Base-by-base conservation (phyloP, 2,329 filamentous ascomycete species). In the Fusarium sterilihyphosum region DNA sequence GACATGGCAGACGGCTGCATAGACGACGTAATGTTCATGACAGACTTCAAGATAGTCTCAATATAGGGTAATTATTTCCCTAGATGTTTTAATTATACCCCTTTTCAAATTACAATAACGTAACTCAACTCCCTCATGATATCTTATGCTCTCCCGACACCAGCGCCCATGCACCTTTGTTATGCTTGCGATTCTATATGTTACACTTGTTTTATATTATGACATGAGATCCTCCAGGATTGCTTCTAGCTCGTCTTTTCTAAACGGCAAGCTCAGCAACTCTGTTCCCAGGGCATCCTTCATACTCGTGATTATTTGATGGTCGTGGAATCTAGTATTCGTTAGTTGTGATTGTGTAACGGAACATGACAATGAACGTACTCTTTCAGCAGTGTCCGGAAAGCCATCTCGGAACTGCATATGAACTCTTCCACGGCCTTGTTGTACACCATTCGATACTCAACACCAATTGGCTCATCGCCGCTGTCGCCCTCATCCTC, bases 371-470 rank as follows among this genome's bases (percentile, higher is more conserved):
- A 52, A 33, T 16, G 14, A 24, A 84, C 90, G 72, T 83, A 96
- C 89, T 99, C 96, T 84, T 98, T 98, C 72, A 99, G 84, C 80
- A 99, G 82, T 33, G 95, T 98, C 70, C 96, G 89, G 85, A 98
- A 98, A 71, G 94, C 95, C 89, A 98, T 95, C 84, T 98, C 96
- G 69, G 93, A 98, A 77, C 94, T 96, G 82, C 96, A 98, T 57
- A 99, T 96, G 82, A 99, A 98, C 80, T 98, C 95, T 83, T 98
- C 95, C 10, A 96, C 93, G 6, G 96, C 95, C 85, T 98, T 98
- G 81, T 97, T 95, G 80, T 98, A 99, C 73, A 99, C 83, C 77
- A 94, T 92, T 29, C 94, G 88, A 81, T 98, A 98, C 84, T 98
- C 96, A 22, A 99, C 91, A 1, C 93, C 95, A 6, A 90, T 87